Percentiles rank a stretch among this genome's conserved stretches.
phyloP scores from a whole-genome alignment of 129 eudicot genomes.

The Centrapalus pauciflorus region DNA sequence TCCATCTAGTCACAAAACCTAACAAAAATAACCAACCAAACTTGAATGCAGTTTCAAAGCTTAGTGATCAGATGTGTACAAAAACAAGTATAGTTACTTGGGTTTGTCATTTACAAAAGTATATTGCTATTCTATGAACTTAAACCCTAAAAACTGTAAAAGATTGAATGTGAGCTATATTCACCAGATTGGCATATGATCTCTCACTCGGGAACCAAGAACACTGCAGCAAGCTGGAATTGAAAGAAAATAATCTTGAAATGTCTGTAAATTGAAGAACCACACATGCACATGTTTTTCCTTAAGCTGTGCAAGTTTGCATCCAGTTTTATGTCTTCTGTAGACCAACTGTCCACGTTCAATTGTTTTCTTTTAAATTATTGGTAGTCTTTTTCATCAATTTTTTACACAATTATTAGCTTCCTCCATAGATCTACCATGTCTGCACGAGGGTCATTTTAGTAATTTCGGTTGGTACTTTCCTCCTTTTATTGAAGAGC shows the following conservation, averaged over 20 bases:
- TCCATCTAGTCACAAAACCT: too few relatives aligned
- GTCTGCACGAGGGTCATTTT: conserved; percentile 3
- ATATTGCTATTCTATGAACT: too few relatives aligned
- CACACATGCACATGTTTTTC: conserved; percentile 27
- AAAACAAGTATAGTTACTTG: too few relatives aligned
- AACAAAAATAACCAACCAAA: too few relatives aligned
- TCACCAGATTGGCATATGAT: too few relatives aligned
- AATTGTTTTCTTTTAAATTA: conserved; percentile 18
- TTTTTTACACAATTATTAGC: conserved; percentile 20
- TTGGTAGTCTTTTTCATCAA: conserved; percentile 24
- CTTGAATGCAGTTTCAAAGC: too few relatives aligned
- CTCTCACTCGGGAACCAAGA: too few relatives aligned
- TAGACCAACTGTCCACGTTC: conserved; percentile 52
- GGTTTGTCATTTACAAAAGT: too few relatives aligned
- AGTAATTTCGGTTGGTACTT: conserved; percentile 12
- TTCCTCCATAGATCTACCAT: conserved; percentile 33
- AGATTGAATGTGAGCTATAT: neutral
- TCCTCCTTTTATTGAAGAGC: conserved; percentile 13
- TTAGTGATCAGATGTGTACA: too few relatives aligned
- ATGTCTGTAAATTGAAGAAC: conserved; percentile 10
- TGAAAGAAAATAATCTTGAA: neutral
- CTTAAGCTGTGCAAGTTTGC: conserved; percentile 25
- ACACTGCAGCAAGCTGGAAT: too few relatives aligned
- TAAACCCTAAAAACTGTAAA: too few relatives aligned
- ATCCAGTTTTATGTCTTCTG: conserved; percentile 25